phyloP scores from a whole-genome alignment of 2,329 filamentous ascomycete species.

The Botrytis fabae region DNA sequence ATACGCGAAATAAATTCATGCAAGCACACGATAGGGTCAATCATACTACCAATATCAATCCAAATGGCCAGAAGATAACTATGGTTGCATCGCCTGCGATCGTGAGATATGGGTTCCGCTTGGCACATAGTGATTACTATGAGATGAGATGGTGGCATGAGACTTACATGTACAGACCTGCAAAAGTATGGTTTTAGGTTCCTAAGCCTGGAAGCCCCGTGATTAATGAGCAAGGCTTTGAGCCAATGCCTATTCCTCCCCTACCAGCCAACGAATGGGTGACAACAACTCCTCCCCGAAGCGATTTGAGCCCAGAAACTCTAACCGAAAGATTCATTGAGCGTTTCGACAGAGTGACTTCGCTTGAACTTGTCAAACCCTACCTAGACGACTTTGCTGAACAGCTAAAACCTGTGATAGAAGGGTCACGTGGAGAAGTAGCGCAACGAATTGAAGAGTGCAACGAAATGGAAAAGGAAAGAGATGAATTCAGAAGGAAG shows the following conservation, averaged over 20 bases:
- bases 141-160: not conserved
- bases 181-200: accelerated
- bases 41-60: accelerated
- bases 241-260: not conserved
- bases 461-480: not conserved
- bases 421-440: not conserved
- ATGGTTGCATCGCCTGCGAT: not conserved
- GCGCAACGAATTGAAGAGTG: not conserved
- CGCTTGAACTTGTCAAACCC: not conserved
- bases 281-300: not conserved
- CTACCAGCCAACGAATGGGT: too few relatives aligned
- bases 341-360: not conserved
- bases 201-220: not conserved
- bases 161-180: accelerated
- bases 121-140: accelerated
- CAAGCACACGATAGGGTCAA: accelerated
- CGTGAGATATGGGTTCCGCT: accelerated
- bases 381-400: not conserved
- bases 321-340: not conserved
- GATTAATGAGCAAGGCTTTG: not conserved
- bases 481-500: not conserved
- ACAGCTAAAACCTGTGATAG: not conserved
- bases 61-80: not conserved
- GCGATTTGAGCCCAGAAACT: not conserved
- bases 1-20: accelerated